These are phyloP conservation scores for Metroxylon sagu DNA, from an alignment of 176 grass and related monocot species.

Conservation along the genomic window DNA sequence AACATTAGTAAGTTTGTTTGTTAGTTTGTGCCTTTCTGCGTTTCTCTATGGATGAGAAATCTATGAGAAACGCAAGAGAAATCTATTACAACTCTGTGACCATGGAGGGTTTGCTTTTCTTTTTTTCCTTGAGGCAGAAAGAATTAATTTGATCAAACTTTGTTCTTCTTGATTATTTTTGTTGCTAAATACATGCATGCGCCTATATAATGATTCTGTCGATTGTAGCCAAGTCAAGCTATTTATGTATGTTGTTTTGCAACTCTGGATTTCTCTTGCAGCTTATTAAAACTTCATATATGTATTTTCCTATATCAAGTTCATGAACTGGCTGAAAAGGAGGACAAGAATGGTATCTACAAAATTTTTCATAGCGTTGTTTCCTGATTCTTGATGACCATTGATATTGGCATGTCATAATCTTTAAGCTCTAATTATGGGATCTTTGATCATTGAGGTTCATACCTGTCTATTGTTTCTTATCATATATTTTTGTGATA, in stretches of 20 bases:
- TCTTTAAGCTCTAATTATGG: no score
- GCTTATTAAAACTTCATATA: no score
- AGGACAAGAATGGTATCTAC: constrained; percentile 81
- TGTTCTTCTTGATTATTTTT: no score
- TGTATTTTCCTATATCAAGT: constrained; percentile 26
- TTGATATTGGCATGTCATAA: constrained; percentile 50
- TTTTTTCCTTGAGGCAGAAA: no score
- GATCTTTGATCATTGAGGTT: no score
- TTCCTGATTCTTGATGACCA: constrained; percentile 86
- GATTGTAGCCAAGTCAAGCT: no score
- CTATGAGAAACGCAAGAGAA: constrained; percentile 34
- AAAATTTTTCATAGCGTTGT: constrained; percentile 86
- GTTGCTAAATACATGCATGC: no score
- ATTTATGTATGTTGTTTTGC: no score
- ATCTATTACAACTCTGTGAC: constrained; percentile 89
- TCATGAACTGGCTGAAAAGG: constrained; percentile 79
- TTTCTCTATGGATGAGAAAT: constrained; percentile 92
- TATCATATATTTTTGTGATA: constrained; percentile 16
- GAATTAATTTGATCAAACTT: no score
- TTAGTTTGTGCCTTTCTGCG: constrained; percentile 51
- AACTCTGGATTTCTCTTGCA: no score
- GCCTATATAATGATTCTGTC: no score
- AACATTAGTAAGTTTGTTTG: no score
- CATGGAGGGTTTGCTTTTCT: constrained; percentile 62
- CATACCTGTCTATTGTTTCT: background rate